phyloP scores from a whole-genome alignment of 768 basidiomycete species.

The Amanita rimosa region DNA sequence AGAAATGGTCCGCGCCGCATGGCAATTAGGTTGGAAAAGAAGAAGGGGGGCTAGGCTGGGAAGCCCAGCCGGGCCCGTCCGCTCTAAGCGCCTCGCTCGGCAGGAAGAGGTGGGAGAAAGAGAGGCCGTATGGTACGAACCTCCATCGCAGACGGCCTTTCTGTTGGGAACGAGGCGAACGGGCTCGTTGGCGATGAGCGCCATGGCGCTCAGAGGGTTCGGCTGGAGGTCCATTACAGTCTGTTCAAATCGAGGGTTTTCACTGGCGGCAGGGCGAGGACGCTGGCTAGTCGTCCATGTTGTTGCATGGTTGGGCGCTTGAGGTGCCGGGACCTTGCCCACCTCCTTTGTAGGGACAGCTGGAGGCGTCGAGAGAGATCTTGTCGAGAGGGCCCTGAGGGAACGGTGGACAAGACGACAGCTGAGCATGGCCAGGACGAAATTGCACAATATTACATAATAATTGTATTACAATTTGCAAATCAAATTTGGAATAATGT shows the following conservation, averaged over 20 bases:
- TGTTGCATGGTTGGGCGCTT: slow-evolving; percentile 73
- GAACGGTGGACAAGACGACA: slow-evolving; percentile 23
- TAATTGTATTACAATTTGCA: background rate
- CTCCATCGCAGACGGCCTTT: slow-evolving; percentile 91
- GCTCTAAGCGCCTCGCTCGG: background rate
- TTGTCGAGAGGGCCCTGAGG: slow-evolving; percentile 18
- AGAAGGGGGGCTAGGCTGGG: too few species aligned
- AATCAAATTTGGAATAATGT: slow-evolving; percentile 64
- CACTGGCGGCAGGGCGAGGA: slow-evolving; percentile 45
- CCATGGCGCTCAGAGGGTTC: slow-evolving; percentile 83
- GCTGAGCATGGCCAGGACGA: slow-evolving; percentile 24
- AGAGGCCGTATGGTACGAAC: slow-evolving; percentile 42
- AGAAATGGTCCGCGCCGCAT: too few species aligned
- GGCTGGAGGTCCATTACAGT: slow-evolving; percentile 83
- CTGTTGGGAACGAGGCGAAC: slow-evolving; percentile 71
- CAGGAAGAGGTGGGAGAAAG: background rate
- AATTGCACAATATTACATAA: background rate
- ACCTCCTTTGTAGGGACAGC: slow-evolving; percentile 13
- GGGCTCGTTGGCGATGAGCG: slow-evolving; percentile 78
- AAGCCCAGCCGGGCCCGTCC: too few species aligned
- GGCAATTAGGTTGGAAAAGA: too few species aligned
- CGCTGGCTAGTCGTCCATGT: slow-evolving; percentile 85
- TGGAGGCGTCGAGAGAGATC: slow-evolving; percentile 15
- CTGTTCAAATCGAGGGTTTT: slow-evolving; percentile 87
- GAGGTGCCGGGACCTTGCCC: slow-evolving; percentile 30